Conservation (phyloP, 495 filamentous ascomycete genomes). For the Clohesyomyces aquaticus region DNA sequence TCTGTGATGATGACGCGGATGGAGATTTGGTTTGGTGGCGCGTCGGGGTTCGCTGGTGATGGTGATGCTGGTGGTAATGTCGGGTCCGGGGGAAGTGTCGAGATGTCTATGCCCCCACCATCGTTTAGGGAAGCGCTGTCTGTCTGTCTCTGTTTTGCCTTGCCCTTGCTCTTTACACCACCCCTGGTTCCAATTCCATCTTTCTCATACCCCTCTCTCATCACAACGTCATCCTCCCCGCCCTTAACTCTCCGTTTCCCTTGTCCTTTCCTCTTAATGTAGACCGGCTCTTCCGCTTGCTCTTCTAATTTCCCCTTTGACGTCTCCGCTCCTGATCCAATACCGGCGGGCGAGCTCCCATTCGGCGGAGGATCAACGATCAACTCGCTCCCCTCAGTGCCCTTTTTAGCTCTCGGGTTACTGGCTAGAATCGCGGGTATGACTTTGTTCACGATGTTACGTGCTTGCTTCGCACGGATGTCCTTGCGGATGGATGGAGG, state of each 20-base stretch:
- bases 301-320: no score
- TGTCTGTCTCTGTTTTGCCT: conserved; percentile 5
- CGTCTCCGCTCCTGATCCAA: no score
- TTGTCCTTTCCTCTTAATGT: conserved; percentile 31
- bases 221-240: conserved; percentile 9
- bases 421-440: conserved; percentile 56
- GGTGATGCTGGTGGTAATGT: neutral
- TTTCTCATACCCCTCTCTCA: conserved; percentile 5
- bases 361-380: conserved; percentile 47
- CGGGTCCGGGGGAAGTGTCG: neutral
- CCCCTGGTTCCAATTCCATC: neutral
- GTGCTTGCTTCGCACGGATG: conserved; percentile 55
- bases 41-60: neutral
- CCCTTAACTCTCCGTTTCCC: conserved; percentile 30
- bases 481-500: conserved; percentile 37
- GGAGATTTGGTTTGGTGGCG: conserved; percentile 19
- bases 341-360: conserved; percentile 1
- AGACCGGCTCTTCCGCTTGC: conserved; percentile 1
- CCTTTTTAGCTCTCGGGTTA: conserved; percentile 54
- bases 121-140: no score
- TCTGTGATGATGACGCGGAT: conserved; percentile 53
- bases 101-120: no score
- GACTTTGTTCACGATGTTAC: conserved; percentile 55
- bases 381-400: conserved; percentile 54
- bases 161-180: conserved; percentile 5